phyloP scores from a whole-genome alignment of 345 rosid species.

The Erucastrum elatum region DNA sequence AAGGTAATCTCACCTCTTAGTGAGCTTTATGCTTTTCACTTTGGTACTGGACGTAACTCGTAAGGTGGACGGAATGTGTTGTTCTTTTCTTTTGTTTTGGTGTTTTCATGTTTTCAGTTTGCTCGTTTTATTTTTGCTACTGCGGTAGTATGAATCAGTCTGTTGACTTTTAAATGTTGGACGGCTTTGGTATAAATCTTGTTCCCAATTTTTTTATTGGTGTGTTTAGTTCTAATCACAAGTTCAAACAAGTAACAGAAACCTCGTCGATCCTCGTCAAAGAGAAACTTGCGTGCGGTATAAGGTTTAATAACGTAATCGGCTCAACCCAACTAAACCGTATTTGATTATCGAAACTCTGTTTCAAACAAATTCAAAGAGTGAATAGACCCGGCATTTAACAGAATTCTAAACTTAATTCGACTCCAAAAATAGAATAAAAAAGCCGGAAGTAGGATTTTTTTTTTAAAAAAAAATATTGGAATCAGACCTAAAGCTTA shows the following conservation, averaged over 20 bases:
- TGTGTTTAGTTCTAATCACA: background rate
- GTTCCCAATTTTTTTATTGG: background rate
- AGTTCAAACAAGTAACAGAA: background rate
- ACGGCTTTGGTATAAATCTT: background rate
- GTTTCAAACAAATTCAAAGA: background rate
- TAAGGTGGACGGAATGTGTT: background rate
- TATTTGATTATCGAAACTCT: background rate
- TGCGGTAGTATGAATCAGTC: background rate
- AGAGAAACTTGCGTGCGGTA: background rate
- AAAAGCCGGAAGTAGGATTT: background rate
- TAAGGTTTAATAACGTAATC: background rate
- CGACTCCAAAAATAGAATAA: background rate
- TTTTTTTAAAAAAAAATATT: background rate
- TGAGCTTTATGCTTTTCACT: background rate
- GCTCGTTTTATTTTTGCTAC: background rate
- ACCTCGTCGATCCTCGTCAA: background rate
- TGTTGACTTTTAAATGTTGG: background rate
- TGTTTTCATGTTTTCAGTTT: background rate
- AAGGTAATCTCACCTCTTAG: conserved; percentile 1
- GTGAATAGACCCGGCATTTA: background rate
- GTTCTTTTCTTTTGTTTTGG: background rate
- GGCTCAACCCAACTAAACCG: background rate
- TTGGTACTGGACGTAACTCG: conserved; percentile 10
- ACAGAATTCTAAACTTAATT: background rate
- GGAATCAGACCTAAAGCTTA: background rate